These are phyloP conservation scores for Logfia minima DNA, from an alignment of 129 eudicot genomes.

Conservation along the genomic window DNA sequence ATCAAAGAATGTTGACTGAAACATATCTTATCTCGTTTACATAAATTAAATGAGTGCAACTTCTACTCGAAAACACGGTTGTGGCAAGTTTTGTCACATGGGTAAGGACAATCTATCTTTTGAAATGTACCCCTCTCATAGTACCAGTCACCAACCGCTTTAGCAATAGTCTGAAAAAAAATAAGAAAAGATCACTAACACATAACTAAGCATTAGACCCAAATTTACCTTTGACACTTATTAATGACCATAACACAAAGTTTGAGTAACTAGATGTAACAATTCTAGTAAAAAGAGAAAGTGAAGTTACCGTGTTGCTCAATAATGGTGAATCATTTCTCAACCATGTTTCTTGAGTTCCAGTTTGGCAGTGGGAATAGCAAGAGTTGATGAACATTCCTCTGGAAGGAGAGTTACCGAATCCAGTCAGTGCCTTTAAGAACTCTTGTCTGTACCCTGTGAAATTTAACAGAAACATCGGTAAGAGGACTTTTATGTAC, in stretches of 20 bases:
- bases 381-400: conserved; percentile 89
- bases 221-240: background rate
- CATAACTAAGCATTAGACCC: conserved; percentile 9
- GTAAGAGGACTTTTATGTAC: background rate
- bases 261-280: background rate
- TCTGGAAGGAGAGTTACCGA: conserved; percentile 55
- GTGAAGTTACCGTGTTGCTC: conserved; percentile 47
- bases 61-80: conserved; percentile 38
- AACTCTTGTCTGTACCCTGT: conserved; percentile 70
- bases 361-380: conserved; percentile 93
- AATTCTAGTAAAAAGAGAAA: background rate
- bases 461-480: background rate
- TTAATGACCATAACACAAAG: background rate
- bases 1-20: conserved; percentile 22
- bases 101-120: conserved; percentile 40
- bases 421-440: conserved; percentile 50
- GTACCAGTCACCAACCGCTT: conserved; percentile 50
- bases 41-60: conserved; percentile 12
- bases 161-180: conserved; percentile 40
- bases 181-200: background rate
- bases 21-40: conserved; percentile 14
- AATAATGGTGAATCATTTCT: conserved; percentile 66
- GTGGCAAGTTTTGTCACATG: conserved; percentile 41
- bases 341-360: conserved; percentile 88
- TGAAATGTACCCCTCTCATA: conserved; percentile 28